Percentiles rank a stretch among this genome's conserved stretches.
Evolutionary conservation across 495 filamentous ascomycete genomes (phyloP).

Genomic region (Neurospora sp.): DNA sequence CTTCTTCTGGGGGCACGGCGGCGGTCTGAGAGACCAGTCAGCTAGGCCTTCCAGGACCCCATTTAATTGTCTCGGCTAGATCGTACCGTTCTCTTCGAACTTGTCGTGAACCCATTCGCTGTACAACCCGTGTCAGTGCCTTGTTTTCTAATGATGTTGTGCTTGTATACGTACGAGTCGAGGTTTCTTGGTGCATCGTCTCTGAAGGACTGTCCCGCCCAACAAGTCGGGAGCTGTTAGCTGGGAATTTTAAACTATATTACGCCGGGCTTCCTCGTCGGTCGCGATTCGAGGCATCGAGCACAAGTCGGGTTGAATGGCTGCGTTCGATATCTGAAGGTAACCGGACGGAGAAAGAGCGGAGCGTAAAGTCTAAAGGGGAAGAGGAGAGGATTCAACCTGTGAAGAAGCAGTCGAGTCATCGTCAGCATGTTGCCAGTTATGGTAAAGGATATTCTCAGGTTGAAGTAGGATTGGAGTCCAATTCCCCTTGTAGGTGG

Average conservation of each 20-base stretch:
- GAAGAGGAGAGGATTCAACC: conserved; percentile 27
- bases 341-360: conserved; percentile 10
- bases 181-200: conserved; percentile 40
- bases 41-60: conserved; percentile 18
- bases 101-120: conserved; percentile 92
- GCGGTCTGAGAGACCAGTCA: conserved; percentile 20
- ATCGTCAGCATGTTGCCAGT: not conserved
- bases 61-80: not conserved
- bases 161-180: conserved; percentile 36
- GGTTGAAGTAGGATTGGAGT: not conserved
- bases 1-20: conserved; percentile 26
- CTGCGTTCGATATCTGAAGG: conserved; percentile 18
- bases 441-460: not conserved
- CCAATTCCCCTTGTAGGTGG: not conserved
- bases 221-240: conserved; percentile 23
- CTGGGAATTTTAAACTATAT: conserved; percentile 15
- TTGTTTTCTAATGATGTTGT: conserved; percentile 2
- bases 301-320: conserved; percentile 17
- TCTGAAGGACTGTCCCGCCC: conserved; percentile 34
- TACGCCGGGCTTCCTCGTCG: conserved; percentile 11
- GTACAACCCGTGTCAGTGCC: conserved; percentile 8
- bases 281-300: conserved; percentile 23
- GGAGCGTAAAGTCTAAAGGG: conserved; percentile 8
- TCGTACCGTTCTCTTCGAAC: conserved; percentile 54
- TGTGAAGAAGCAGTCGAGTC: conserved; percentile 1